These are phyloP conservation scores for Fusarium sulawesiense DNA, from an alignment of 2,329 filamentous ascomycete species.

Conservation along the genomic window DNA sequence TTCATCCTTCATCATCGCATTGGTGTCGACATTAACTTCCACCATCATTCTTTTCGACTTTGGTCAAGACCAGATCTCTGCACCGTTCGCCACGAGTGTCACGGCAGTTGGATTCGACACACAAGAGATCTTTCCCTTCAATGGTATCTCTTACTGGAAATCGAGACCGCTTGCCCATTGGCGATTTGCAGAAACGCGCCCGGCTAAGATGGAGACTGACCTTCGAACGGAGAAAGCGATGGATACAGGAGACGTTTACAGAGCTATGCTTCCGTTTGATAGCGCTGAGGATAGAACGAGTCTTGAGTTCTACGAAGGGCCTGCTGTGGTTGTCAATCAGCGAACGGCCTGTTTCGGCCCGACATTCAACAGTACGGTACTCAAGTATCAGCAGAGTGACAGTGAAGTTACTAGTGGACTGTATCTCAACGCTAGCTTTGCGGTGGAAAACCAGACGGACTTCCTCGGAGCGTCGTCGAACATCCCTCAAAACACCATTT, in stretches of 20 bases:
- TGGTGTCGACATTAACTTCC: slow-evolving; percentile 17
- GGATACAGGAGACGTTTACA: slow-evolving; percentile 7
- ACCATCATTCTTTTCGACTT: slow-evolving; percentile 33
- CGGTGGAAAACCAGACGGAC: not conserved
- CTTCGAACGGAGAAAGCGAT: slow-evolving; percentile 1
- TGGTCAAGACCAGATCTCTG: not conserved
- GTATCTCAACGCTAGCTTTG: not conserved
- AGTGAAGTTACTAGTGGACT: slow-evolving; percentile 1
- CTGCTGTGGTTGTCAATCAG: slow-evolving; percentile 7
- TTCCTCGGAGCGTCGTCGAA: not conserved
- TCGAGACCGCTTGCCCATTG: slow-evolving; percentile 21
- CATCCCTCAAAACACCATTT: not conserved
- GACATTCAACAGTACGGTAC: not conserved
- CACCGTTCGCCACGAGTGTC: not conserved
- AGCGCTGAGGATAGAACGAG: not conserved
- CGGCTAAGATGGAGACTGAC: not conserved
- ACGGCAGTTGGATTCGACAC: slow-evolving; percentile 13
- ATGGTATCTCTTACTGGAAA: slow-evolving; percentile 23
- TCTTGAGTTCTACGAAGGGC: slow-evolving; percentile 9
- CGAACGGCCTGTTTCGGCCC: slow-evolving; percentile 9
- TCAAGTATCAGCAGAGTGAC: not conserved
- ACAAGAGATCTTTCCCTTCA: not conserved
- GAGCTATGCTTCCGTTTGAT: slow-evolving; percentile 7
- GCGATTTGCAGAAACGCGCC: slow-evolving; percentile 20
- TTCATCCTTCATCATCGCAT: not conserved